Percentiles rank a stretch among this genome's conserved stretches.
Evolutionary conservation across 1,139 yeast species (phyloP).

Genomic region (Pichia sp.): DNA sequence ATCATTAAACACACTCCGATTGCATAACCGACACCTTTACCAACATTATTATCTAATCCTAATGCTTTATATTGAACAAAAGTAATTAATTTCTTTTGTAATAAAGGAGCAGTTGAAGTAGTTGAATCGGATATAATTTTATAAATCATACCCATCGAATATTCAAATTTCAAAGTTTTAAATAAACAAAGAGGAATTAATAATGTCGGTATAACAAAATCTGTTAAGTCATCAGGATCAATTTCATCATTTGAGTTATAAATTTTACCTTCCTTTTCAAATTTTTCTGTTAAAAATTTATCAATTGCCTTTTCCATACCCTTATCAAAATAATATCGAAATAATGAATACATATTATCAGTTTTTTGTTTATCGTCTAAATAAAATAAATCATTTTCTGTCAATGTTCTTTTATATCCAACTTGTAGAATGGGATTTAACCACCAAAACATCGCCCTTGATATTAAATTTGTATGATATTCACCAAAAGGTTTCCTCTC

Average conservation of each 20-base stretch:
- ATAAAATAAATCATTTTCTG: constrained; percentile 39
- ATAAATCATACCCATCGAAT: constrained; percentile 25
- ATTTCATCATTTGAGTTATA: constrained; percentile 8
- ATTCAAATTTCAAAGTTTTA: constrained; percentile 33
- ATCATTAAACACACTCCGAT: constrained; percentile 45
- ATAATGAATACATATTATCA: constrained; percentile 32
- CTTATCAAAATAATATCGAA: constrained; percentile 20
- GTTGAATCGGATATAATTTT: constrained; percentile 32
- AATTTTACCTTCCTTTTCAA: too few species aligned
- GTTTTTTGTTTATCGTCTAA: constrained; percentile 37
- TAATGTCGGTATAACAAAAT: too few species aligned
- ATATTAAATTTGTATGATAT: constrained; percentile 30
- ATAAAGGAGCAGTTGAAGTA: constrained; percentile 35
- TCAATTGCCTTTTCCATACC: too few species aligned
- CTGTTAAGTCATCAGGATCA: constrained; percentile 13
- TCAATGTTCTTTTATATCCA: constrained; percentile 48
- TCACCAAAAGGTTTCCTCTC: constrained; percentile 39
- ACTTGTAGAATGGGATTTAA: constrained; percentile 38
- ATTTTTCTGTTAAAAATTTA: too few species aligned
- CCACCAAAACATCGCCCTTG: constrained; percentile 43
- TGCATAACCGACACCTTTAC: constrained; percentile 56
- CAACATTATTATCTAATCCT: constrained; percentile 29
- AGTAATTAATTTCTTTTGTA: constrained; percentile 45
- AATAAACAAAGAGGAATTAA: constrained; percentile 22
- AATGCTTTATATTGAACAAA: constrained; percentile 39